Percentiles rank a stretch among this genome's conserved stretches.
phyloP scores from a whole-genome alignment of 2,329 filamentous ascomycete species.

The Calonectria pseudoturangicola region DNA sequence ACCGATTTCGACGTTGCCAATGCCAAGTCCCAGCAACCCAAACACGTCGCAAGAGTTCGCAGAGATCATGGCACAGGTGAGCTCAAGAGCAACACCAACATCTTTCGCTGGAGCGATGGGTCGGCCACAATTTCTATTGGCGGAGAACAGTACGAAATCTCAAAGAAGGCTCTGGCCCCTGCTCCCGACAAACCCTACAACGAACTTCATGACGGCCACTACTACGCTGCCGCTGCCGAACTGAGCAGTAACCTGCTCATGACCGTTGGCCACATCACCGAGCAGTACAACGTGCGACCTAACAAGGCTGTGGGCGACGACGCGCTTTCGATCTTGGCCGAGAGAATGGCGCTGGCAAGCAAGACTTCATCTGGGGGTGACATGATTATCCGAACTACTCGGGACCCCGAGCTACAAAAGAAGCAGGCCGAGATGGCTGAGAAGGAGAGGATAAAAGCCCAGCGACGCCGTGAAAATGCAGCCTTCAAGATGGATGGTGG shows the following conservation, averaged over 20 bases:
- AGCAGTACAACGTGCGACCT: constrained; percentile 81
- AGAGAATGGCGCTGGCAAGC: constrained; percentile 78
- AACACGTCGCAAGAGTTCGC: constrained; percentile 81
- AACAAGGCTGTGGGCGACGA: constrained; percentile 82
- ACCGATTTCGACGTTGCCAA: constrained; percentile 73
- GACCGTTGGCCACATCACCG: constrained; percentile 84
- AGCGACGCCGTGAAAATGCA: constrained; percentile 80
- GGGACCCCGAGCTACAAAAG: constrained; percentile 85
- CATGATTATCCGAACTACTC: constrained; percentile 81
- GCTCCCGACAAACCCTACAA: constrained; percentile 76
- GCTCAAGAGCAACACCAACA: constrained; percentile 83
- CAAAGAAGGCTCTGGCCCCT: constrained; percentile 81
- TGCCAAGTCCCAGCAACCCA: constrained; percentile 72
- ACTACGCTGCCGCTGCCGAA: constrained; percentile 84
- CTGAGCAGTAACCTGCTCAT: constrained; percentile 80
- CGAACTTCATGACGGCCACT: constrained; percentile 82
- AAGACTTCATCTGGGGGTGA: constrained; percentile 74
- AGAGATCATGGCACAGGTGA: constrained; percentile 79
- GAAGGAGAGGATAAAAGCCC: constrained; percentile 81
- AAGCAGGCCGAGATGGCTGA: constrained; percentile 83
- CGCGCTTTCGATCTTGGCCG: constrained; percentile 80
- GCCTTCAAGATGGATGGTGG: constrained; percentile 78
- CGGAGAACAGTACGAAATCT: constrained; percentile 84
- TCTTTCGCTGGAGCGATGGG: constrained; percentile 87
- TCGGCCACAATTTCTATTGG: constrained; percentile 85